phyloP scores from a whole-genome alignment of 1,139 yeast genomes.

The Magnusiomyces tetraspermus region DNA sequence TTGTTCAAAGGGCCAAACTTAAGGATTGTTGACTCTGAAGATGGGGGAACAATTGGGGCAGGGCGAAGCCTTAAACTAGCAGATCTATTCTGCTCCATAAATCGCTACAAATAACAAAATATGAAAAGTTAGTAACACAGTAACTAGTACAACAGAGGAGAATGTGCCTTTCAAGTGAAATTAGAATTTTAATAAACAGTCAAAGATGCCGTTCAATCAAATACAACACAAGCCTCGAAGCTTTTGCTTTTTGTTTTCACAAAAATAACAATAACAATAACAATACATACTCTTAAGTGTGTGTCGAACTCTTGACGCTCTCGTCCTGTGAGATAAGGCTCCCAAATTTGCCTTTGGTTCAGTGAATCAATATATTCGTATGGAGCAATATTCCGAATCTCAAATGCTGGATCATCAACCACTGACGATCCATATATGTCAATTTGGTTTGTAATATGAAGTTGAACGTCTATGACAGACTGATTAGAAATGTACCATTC shows the following conservation, averaged over 20 bases:
- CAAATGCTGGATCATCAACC: slow-evolving; percentile 7
- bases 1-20: slow-evolving; percentile 4
- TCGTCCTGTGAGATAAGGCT: slow-evolving; percentile 28
- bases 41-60: slow-evolving; percentile 18
- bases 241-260: background rate
- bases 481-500: slow-evolving; percentile 27
- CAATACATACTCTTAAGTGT: slow-evolving; percentile 24
- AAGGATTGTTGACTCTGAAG: slow-evolving; percentile 1
- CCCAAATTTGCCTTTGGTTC: slow-evolving; percentile 30
- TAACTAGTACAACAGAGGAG: background rate
- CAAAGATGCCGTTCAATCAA: background rate
- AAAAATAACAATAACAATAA: background rate
- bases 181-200: background rate
- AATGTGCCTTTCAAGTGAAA: background rate
- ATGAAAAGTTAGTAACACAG: background rate
- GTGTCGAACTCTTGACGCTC: slow-evolving; percentile 29
- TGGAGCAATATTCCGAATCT: slow-evolving; percentile 23
- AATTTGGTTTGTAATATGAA: background rate
- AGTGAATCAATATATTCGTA: slow-evolving; percentile 29
- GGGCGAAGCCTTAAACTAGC: slow-evolving; percentile 26
- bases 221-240: background rate
- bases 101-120: slow-evolving; percentile 6
- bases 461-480: slow-evolving; percentile 13
- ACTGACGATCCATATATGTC: slow-evolving; percentile 1
- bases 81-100: slow-evolving; percentile 25